These are phyloP conservation scores for Paecilomyces sp. DNA, from an alignment of 2,329 filamentous ascomycete species.

Conservation along the genomic window DNA sequence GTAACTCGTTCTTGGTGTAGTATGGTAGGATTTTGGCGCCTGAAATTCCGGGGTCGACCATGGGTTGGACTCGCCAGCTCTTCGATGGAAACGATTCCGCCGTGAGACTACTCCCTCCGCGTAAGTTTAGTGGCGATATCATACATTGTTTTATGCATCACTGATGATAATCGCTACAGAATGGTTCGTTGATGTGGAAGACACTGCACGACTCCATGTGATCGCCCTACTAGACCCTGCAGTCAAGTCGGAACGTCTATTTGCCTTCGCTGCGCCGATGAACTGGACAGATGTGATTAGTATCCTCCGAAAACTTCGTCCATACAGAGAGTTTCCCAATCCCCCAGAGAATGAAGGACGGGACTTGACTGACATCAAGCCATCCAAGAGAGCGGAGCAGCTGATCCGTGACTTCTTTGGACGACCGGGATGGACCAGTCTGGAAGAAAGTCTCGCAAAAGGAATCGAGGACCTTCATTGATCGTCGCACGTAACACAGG, in stretches of 20 bases:
- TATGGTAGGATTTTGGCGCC: background rate
- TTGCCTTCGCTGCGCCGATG: constrained; percentile 43
- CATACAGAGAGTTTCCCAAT: constrained; percentile 28
- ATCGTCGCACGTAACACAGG: background rate
- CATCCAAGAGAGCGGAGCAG: constrained; percentile 16
- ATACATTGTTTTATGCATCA: background rate
- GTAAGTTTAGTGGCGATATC: background rate
- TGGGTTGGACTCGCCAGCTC: background rate
- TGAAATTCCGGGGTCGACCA: background rate
- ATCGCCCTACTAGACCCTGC: constrained; percentile 41
- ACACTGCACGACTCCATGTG: constrained; percentile 46
- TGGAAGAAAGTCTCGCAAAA: constrained; percentile 16
- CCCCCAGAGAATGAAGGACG: constrained; percentile 14
- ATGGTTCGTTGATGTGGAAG: constrained; percentile 39
- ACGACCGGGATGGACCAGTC: constrained; percentile 16
- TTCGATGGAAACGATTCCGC: background rate
- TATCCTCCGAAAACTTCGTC: constrained; percentile 32
- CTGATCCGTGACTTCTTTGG: constrained; percentile 22
- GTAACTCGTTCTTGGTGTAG: background rate
- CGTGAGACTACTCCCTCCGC: background rate
- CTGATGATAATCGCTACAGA: constrained; percentile 17
- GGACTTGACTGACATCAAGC: constrained; percentile 18
- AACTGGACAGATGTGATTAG: constrained; percentile 39
- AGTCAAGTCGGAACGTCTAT: constrained; percentile 44
- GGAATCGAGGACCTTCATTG: background rate